Percentiles rank a stretch among this genome's conserved stretches.
These are phyloP conservation scores for Trypanosoma cruzi DNA, from an alignment of 208 protist genomes.

Conservation along the genomic window DNA sequence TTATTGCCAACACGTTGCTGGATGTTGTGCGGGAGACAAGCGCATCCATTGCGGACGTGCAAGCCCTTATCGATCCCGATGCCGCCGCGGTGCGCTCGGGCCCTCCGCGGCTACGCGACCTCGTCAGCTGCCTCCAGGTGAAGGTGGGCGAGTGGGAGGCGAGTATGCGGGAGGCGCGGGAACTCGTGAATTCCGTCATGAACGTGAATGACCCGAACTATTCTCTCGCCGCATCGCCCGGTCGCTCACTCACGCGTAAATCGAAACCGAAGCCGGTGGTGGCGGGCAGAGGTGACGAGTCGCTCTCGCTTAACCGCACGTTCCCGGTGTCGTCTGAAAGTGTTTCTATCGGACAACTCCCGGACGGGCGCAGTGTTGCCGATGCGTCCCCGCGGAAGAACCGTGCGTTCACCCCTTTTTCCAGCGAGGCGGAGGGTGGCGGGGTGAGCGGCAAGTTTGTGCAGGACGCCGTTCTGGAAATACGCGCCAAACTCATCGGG, in stretches of 20 bases:
- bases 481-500: constrained; percentile 5
- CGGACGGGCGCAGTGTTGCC: background rate
- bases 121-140: background rate
- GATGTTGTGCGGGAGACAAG: constrained; percentile 17
- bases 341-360: background rate
- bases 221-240: background rate
- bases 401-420: background rate
- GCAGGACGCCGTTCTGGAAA: constrained; percentile 7
- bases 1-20: constrained; percentile 8
- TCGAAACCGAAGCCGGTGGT: constrained; percentile 14
- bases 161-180: constrained; percentile 3
- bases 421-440: background rate
- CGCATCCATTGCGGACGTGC: constrained; percentile 17
- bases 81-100: background rate
- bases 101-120: constrained; percentile 10
- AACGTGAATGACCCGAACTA: constrained; percentile 16
- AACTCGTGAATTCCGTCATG: constrained; percentile 15
- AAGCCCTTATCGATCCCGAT: constrained; percentile 1
- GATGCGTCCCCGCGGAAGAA: background rate
- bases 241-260: constrained; percentile 5
- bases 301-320: constrained; percentile 4
- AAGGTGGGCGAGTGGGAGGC: constrained; percentile 12
- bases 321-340: background rate
- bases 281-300: background rate
- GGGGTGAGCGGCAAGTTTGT: background rate